Evolutionary conservation across 2,329 filamentous ascomycete species (phyloP).

Genomic region (Verticillium zaregamsianum): DNA sequence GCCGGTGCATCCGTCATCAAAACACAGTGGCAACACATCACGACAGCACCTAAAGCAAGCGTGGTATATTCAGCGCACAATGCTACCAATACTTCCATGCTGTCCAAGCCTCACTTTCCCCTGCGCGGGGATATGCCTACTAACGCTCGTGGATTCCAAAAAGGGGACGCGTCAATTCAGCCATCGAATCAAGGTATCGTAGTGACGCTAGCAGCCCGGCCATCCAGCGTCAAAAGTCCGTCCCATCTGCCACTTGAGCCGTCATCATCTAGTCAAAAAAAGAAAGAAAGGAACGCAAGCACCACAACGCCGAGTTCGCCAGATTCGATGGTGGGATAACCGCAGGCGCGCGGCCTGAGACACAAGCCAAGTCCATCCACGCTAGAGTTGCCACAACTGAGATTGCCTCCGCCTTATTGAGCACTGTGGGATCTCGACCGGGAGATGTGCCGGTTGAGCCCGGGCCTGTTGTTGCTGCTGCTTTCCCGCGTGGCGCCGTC

Average conservation of each 20-base stretch:
- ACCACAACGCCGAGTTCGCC: neutral
- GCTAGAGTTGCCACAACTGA: neutral
- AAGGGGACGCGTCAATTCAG: neutral
- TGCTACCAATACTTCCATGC: neutral
- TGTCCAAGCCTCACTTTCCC: neutral
- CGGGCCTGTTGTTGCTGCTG: slow-evolving; percentile 29
- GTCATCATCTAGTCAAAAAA: neutral
- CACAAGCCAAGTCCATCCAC: neutral
- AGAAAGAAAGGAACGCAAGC: neutral
- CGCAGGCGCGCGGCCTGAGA: neutral
- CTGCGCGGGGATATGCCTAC: neutral
- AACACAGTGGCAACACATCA: neutral
- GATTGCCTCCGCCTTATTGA: slow-evolving; percentile 3
- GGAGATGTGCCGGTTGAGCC: slow-evolving; percentile 7
- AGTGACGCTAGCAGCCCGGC: neutral
- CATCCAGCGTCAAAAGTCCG: neutral
- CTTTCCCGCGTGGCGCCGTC: slow-evolving; percentile 46
- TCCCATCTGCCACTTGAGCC: neutral
- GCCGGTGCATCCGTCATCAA: too few relatives aligned
- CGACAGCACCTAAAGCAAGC: neutral
- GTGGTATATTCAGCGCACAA: neutral
- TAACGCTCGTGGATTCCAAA: neutral
- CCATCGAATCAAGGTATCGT: neutral
- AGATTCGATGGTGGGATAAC: neutral
- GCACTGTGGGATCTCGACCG: slow-evolving; percentile 14